These are phyloP conservation scores for Leptoxyphium fumago DNA, from an alignment of 2,329 filamentous ascomycete genomes.

Conservation along the genomic window DNA sequence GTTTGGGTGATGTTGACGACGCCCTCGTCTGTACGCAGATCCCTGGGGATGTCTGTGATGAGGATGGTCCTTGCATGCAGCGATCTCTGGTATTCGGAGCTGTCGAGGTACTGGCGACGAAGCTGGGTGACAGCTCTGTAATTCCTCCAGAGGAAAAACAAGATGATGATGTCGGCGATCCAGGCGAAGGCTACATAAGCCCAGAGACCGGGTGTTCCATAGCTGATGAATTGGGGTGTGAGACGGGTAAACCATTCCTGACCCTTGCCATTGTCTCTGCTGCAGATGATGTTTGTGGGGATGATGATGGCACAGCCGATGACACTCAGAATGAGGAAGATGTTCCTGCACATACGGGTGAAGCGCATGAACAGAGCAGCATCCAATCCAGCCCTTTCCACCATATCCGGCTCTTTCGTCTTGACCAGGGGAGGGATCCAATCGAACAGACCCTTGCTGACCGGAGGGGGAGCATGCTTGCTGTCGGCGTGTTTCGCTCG, in stretches of 20 bases:
- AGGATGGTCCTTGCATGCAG: constrained; percentile 57
- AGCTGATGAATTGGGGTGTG: constrained; percentile 37
- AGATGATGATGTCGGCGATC: constrained; percentile 59
- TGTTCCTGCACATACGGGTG: constrained; percentile 78
- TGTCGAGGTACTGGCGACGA: constrained; percentile 68
- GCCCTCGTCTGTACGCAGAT: constrained; percentile 70
- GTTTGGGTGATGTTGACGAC: constrained; percentile 70
- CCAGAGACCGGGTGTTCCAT: constrained; percentile 36
- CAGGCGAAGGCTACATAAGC: constrained; percentile 44
- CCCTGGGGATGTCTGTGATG: constrained; percentile 68
- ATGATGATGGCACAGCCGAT: constrained; percentile 66
- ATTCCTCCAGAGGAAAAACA: constrained; percentile 78
- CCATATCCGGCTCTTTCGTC: constrained; percentile 61
- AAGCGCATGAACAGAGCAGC: constrained; percentile 83
- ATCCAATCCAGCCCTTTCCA: constrained; percentile 79
- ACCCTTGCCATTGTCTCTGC: constrained; percentile 11
- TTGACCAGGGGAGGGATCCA: constrained; percentile 70
- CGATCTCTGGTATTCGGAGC: constrained; percentile 73
- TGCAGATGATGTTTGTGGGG: constrained; percentile 52
- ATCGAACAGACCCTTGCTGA: constrained; percentile 75
- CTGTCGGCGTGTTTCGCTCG: constrained; percentile 86
- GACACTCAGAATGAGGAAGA: constrained; percentile 60
- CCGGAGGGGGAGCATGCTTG: constrained; percentile 71
- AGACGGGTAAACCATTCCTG: constrained; percentile 35
- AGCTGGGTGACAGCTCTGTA: constrained; percentile 60